These are phyloP conservation scores for Cyberlindnera americana DNA, from an alignment of 805 yeast species.

Conservation along the genomic window DNA sequence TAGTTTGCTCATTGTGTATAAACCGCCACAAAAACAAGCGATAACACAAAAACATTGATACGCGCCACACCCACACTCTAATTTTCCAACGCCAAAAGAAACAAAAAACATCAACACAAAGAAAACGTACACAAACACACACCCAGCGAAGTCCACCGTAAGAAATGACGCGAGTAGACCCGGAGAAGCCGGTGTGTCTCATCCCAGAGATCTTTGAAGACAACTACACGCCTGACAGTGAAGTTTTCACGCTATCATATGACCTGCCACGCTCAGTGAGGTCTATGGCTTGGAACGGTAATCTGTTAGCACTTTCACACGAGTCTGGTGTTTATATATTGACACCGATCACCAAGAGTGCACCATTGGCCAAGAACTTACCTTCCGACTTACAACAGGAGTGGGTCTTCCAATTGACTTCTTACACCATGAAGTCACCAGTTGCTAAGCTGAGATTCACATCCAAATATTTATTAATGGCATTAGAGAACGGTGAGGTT, in stretches of 20 bases:
- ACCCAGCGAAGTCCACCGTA: too few relatives aligned
- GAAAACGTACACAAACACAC: neutral
- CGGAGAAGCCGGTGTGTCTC: slow-evolving; percentile 21
- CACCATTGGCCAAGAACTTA: slow-evolving; percentile 22
- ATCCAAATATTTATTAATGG: slow-evolving; percentile 19
- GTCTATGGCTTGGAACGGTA: slow-evolving; percentile 25
- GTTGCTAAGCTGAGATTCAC: slow-evolving; percentile 21
- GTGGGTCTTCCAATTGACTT: slow-evolving; percentile 24
- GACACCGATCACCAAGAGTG: slow-evolving; percentile 22
- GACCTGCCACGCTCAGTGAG: slow-evolving; percentile 18
- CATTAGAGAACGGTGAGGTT: slow-evolving; percentile 21
- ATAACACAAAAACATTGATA: too few relatives aligned
- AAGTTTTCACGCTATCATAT: slow-evolving; percentile 24
- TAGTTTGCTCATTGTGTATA: too few relatives aligned
- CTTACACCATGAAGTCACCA: slow-evolving; percentile 11
- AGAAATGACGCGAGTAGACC: slow-evolving; percentile 3
- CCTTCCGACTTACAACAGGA: slow-evolving; percentile 24
- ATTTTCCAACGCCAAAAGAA: too few relatives aligned
- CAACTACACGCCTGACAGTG: slow-evolving; percentile 15
- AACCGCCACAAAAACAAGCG: too few relatives aligned
- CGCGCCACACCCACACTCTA: too few relatives aligned
- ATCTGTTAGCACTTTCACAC: slow-evolving; percentile 20
- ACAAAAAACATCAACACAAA: too few relatives aligned
- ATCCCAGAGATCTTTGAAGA: slow-evolving; percentile 25
- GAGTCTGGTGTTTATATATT: slow-evolving; percentile 23